A percentile compares a stretch with the other conserved stretches of the same genome.
These are phyloP conservation scores for Teratosphaeria gauchensis DNA, from an alignment of 2,329 filamentous ascomycete genomes.

Conservation along the genomic window DNA sequence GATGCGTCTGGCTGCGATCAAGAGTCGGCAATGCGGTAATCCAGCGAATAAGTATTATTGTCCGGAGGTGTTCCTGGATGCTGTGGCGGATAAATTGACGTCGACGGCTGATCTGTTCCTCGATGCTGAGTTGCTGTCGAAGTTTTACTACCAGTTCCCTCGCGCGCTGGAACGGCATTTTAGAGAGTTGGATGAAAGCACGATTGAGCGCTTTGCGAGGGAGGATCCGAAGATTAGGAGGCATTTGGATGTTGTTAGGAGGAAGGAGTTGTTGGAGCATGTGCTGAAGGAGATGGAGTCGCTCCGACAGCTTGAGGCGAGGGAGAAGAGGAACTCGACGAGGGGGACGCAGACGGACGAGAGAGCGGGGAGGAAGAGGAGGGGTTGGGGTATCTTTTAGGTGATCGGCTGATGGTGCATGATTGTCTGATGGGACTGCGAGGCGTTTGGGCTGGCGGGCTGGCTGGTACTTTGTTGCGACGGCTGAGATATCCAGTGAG, in stretches of 20 bases:
- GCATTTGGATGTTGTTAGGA: constrained; percentile 82
- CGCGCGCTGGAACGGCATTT: constrained; percentile 81
- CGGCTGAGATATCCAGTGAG: neutral
- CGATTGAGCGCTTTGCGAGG: constrained; percentile 82
- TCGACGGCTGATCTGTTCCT: constrained; percentile 93
- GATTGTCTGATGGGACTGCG: neutral
- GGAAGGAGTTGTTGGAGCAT: constrained; percentile 87
- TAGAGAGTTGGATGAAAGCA: constrained; percentile 56
- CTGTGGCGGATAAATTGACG: constrained; percentile 88
- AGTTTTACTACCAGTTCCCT: constrained; percentile 96
- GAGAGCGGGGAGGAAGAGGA: constrained; percentile 16
- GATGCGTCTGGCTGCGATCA: constrained; percentile 78
- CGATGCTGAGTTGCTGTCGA: constrained; percentile 89
- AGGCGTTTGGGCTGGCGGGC: neutral
- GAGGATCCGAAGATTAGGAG: constrained; percentile 84
- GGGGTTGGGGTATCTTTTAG: constrained; percentile 27
- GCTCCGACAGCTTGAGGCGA: constrained; percentile 69
- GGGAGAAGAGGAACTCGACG: constrained; percentile 48
- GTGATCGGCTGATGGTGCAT: neutral
- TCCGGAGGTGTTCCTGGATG: constrained; percentile 94
- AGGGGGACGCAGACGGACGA: constrained; percentile 27
- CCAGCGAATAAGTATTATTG: constrained; percentile 92
- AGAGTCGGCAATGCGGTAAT: constrained; percentile 77
- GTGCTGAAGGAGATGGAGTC: constrained; percentile 95
- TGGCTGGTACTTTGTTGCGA: neutral